These are phyloP conservation scores for Porodaedalea pini DNA, from an alignment of 1,284 basidiomycete species.

Conservation along the genomic window DNA sequence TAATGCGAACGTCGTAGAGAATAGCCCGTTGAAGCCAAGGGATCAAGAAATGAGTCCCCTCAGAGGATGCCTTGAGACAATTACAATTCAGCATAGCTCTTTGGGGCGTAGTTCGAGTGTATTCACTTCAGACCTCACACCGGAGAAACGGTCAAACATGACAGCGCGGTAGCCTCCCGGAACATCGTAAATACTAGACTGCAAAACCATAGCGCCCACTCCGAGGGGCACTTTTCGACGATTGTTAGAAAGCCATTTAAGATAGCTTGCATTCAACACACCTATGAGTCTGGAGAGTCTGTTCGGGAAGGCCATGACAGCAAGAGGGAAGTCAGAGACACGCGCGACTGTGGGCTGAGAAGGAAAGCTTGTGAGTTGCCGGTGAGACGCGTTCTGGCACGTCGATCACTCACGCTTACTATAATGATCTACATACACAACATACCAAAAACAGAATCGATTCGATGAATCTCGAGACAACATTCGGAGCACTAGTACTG, in stretches of 20 bases:
- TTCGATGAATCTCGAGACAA: too few species aligned
- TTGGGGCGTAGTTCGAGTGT: not conserved
- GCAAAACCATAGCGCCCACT: conserved; percentile 60
- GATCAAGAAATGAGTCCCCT: conserved; percentile 97
- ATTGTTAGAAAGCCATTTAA: not conserved
- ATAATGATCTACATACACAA: too few species aligned
- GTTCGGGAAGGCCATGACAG: conserved; percentile 19
- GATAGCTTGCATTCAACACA: not conserved
- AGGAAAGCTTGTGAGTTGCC: too few species aligned
- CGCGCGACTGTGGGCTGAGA: not conserved
- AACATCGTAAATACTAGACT: conserved; percentile 89
- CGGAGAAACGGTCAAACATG: conserved; percentile 97
- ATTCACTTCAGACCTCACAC: conserved; percentile 77
- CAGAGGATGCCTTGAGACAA: conserved; percentile 64
- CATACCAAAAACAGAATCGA: too few species aligned
- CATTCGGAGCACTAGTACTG: too few species aligned
- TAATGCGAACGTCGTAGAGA: conserved; percentile 96
- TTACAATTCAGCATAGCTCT: conserved; percentile 5
- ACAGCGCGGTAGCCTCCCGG: conserved; percentile 93
- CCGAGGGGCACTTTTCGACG: conserved; percentile 65
- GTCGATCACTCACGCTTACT: too few species aligned
- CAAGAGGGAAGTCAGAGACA: not conserved
- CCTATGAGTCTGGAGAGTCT: conserved; percentile 14
- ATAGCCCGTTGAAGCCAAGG: conserved; percentile 96
- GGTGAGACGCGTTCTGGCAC: too few species aligned